Evolutionary conservation across 768 basidiomycete genomes (phyloP).

Genomic region (Phallus indusiatus): DNA sequence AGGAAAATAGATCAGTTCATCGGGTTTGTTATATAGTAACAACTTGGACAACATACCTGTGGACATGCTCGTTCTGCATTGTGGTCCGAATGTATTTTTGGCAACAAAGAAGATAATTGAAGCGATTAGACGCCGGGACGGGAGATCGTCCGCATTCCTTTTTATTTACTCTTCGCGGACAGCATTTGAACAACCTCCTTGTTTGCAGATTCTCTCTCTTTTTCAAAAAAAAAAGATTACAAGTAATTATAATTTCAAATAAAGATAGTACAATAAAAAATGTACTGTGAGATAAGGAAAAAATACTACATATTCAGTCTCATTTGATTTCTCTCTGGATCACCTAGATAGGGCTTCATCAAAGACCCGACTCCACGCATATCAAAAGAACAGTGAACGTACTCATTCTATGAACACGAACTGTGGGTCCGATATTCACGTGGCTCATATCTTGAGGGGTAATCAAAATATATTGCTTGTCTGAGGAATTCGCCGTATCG

Average conservation of each 20-base stretch:
- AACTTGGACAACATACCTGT: background rate
- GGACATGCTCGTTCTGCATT: background rate
- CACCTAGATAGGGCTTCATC: background rate
- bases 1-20: background rate
- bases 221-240: too few relatives aligned
- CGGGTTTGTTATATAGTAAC: background rate
- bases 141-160: background rate
- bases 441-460: slow-evolving; percentile 92
- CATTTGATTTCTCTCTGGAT: slow-evolving; percentile 8
- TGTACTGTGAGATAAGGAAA: background rate
- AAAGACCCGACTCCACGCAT: background rate
- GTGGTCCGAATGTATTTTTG: background rate
- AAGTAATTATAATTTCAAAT: background rate
- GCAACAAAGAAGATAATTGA: background rate
- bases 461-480: slow-evolving; percentile 92
- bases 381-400: background rate
- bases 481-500: slow-evolving; percentile 78
- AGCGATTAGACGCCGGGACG: background rate
- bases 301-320: background rate
- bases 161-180: background rate
- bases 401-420: slow-evolving; percentile 64
- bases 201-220: background rate
- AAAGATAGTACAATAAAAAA: background rate
- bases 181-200: background rate
- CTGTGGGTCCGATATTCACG: slow-evolving; percentile 48